Percentiles rank a stretch among this genome's conserved stretches.
phyloP scores from a whole-genome alignment of 306 rosid genomes.

The Malus domestica region DNA sequence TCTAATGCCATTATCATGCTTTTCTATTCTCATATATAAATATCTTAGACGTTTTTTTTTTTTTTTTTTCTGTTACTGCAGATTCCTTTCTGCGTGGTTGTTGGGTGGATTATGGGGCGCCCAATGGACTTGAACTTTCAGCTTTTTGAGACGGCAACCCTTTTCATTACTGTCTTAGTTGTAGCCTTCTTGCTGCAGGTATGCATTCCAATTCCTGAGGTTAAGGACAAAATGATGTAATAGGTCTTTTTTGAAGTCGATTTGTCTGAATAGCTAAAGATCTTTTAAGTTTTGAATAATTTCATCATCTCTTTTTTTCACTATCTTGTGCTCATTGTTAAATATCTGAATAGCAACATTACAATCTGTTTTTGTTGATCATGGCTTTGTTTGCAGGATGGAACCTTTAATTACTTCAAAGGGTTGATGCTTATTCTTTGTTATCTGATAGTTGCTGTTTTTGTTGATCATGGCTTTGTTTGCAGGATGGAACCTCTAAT shows the following conservation, averaged over 20 bases:
- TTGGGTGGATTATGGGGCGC: constrained; percentile 65
- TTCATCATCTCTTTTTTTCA: background rate
- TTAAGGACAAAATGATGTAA: background rate
- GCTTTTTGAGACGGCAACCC: constrained; percentile 73
- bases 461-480: constrained; percentile 6
- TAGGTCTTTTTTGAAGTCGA: background rate
- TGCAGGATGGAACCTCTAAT: constrained; percentile 81
- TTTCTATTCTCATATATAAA: background rate
- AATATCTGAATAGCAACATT: too few species aligned
- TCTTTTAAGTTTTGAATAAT: background rate
- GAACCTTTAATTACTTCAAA: constrained; percentile 70
- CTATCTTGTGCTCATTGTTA: background rate
- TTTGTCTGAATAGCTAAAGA: background rate
- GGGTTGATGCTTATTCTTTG: constrained; percentile 77
- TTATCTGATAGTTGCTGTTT: constrained; percentile 68
- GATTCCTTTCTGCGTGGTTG: constrained; percentile 74
- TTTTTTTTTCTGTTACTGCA: constrained; percentile 27
- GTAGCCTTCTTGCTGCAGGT: constrained; percentile 85
- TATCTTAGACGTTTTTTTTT: background rate
- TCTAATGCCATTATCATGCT: too few species aligned
- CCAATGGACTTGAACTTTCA: constrained; percentile 78
- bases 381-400: constrained; percentile 53
- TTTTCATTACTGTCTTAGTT: constrained; percentile 59
- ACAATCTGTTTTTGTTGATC: background rate
- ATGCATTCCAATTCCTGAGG: constrained; percentile 15